These are phyloP conservation scores for Quambalaria eucalypti DNA, from an alignment of 1,284 basidiomycete species.

Conservation along the genomic window DNA sequence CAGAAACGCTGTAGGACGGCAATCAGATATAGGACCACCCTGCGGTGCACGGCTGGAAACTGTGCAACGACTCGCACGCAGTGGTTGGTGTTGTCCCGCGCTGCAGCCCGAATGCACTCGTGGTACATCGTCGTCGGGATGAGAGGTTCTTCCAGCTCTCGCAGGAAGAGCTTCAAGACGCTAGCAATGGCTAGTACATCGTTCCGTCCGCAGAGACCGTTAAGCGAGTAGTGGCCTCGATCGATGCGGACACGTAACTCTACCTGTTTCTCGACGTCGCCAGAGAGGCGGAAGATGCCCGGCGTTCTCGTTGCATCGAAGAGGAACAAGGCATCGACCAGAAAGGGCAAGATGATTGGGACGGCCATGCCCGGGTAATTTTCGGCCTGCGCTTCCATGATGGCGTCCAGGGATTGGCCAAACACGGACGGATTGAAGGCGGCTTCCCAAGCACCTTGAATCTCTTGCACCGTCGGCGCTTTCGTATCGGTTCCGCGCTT, in stretches of 20 bases:
- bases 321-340: neutral
- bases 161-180: neutral
- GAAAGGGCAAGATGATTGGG: neutral
- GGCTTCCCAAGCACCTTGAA: conserved; percentile 44
- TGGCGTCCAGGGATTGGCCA: conserved; percentile 72
- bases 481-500: neutral
- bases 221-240: neutral
- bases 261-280: neutral
- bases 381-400: conserved; percentile 70
- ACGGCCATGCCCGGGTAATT: conserved; percentile 57
- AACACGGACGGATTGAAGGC: conserved; percentile 89
- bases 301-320: neutral
- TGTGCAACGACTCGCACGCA: neutral
- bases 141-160: neutral
- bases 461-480: conserved; percentile 1
- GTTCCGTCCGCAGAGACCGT: neutral
- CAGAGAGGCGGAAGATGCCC: neutral
- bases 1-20: neutral
- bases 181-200: neutral
- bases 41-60: neutral
- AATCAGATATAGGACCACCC: neutral
- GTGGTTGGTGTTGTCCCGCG: neutral
- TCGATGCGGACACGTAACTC: neutral
- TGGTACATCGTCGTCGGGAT: neutral
- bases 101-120: neutral